A percentile compares a stretch with the other conserved stretches of the same genome.
phyloP scores from a whole-genome alignment of 2,329 filamentous ascomycete species.

The Alternaria viburni region DNA sequence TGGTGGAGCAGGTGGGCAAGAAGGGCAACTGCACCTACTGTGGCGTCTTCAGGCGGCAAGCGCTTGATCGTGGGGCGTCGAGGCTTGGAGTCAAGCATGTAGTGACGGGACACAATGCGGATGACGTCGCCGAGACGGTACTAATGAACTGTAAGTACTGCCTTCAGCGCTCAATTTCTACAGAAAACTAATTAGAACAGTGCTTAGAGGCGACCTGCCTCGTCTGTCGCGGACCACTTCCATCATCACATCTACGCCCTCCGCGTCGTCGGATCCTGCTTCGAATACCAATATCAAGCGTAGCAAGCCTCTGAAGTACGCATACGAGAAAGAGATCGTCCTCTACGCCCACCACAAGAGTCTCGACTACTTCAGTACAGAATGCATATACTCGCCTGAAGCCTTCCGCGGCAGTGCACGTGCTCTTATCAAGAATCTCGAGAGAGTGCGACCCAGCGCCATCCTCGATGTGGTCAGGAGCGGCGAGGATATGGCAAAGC shows the following conservation, averaged over 20 bases:
- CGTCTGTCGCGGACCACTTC: conserved; percentile 86
- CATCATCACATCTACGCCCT: conserved; percentile 71
- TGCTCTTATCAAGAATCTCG: conserved; percentile 91
- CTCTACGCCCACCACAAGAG: conserved; percentile 97
- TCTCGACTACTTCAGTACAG: conserved; percentile 96
- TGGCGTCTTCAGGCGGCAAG: conserved; percentile 93
- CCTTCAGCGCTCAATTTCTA: neutral
- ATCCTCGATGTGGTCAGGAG: conserved; percentile 94
- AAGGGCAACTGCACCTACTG: conserved; percentile 99
- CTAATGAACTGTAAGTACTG: conserved; percentile 76
- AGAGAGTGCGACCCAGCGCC: conserved; percentile 89
- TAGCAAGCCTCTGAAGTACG: conserved; percentile 96
- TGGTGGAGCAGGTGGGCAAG: conserved; percentile 94
- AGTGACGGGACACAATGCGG: conserved; percentile 96
- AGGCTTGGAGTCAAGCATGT: conserved; percentile 89
- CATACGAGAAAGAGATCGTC: conserved; percentile 99
- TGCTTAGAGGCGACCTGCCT: conserved; percentile 87
- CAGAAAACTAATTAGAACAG: conserved; percentile 27
- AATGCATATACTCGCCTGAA: conserved; percentile 98
- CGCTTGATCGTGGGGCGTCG: conserved; percentile 88
- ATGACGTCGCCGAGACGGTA: conserved; percentile 96
- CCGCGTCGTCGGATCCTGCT: conserved; percentile 62
- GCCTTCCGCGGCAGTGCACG: conserved; percentile 93
- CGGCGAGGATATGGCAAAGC: conserved; percentile 91
- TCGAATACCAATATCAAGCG: conserved; percentile 82